Conservation (phyloP, 192 early-diverging fungal genomes). For the Piromyces sp. region DNA sequence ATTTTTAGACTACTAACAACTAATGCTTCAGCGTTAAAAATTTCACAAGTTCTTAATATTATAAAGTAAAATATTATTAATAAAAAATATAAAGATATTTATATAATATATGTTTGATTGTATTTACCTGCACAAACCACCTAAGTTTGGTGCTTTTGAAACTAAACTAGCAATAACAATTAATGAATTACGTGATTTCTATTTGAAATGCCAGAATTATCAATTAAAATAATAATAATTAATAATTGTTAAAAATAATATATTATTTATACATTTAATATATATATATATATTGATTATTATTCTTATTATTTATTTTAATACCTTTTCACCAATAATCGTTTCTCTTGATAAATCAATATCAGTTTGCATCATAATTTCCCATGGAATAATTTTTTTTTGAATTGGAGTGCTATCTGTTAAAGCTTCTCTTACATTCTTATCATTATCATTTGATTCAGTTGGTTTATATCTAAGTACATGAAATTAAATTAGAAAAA, state of each 20-base stretch:
- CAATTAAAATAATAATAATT: too few species aligned
- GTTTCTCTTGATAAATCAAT: constrained; percentile 19
- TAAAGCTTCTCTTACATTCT: not conserved
- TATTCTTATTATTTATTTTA: not conserved
- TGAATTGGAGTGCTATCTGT: constrained; percentile 13
- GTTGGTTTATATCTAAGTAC: not conserved
- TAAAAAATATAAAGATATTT: too few species aligned
- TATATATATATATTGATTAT: too few species aligned
- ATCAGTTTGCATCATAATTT: constrained; percentile 27
- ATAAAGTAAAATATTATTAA: not conserved
- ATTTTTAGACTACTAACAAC: constrained; percentile 20
- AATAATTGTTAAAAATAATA: too few species aligned
- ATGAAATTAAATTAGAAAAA: too few species aligned
- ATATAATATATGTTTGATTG: too few species aligned
- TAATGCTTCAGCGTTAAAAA: constrained; percentile 35
- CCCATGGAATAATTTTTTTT: constrained; percentile 46
- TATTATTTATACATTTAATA: not conserved
- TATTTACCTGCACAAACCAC: constrained; percentile 16
- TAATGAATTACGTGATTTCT: constrained; percentile 19
- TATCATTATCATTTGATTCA: not conserved
- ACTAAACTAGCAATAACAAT: constrained; percentile 40
- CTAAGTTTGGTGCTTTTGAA: constrained; percentile 32
- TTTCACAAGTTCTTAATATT: constrained; percentile 29
- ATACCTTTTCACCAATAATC: not conserved
- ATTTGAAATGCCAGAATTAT: too few species aligned